Percentiles rank a stretch among this genome's conserved stretches.
Evolutionary conservation across 1,139 yeast genomes (phyloP).

Genomic region (Magnusiomyces magnusii): DNA sequence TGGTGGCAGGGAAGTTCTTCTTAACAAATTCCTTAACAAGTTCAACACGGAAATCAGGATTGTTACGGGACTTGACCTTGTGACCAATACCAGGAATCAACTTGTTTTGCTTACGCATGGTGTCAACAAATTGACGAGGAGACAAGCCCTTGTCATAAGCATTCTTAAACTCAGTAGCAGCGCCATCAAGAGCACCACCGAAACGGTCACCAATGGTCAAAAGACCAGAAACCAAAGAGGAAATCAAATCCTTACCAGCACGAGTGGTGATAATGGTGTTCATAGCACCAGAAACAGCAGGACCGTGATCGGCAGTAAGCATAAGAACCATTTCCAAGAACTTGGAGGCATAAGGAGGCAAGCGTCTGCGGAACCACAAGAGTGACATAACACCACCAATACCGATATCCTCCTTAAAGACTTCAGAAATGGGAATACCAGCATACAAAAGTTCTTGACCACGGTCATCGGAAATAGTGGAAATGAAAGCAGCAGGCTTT

Average conservation of each 20-base stretch:
- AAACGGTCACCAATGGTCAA: constrained; percentile 42
- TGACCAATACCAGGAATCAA: constrained; percentile 44
- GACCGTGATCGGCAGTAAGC: constrained; percentile 45
- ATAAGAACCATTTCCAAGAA: constrained; percentile 42
- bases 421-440: constrained; percentile 42
- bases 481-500: constrained; percentile 43
- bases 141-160: constrained; percentile 41
- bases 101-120: constrained; percentile 43
- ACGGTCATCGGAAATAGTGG: constrained; percentile 43
- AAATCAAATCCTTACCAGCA: constrained; percentile 42
- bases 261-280: constrained; percentile 43
- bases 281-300: constrained; percentile 44
- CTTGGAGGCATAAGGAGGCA: constrained; percentile 40
- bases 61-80: constrained; percentile 42
- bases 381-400: constrained; percentile 44
- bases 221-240: constrained; percentile 41
- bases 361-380: constrained; percentile 41
- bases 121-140: constrained; percentile 41
- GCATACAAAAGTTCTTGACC: constrained; percentile 43
- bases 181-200: constrained; percentile 44
- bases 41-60: constrained; percentile 44
- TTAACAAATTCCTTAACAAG: constrained; percentile 41
- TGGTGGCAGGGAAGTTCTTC: constrained; percentile 40
- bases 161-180: constrained; percentile 40
- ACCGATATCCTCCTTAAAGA: constrained; percentile 42